Evolutionary conservation across 306 rosid genomes (phyloP), one percentile per base, ranked within the genome.

Genomic region (Parietaria judaica): DNA sequence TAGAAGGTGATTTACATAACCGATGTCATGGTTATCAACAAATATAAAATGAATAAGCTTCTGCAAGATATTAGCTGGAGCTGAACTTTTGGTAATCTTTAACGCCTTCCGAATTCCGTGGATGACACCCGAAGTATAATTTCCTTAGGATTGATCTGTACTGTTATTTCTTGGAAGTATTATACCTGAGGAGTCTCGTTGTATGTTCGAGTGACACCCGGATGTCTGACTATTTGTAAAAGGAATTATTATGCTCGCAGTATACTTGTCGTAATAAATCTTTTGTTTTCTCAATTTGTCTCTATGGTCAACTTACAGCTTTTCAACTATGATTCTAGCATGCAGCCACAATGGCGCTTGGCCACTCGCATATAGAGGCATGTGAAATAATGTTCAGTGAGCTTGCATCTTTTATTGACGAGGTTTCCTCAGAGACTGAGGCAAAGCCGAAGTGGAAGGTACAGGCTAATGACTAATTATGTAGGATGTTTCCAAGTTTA

Each of bases 341-440:
- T 86, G 99, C 95, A 70, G 99, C 97, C 66, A 88, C 95, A 64
- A 89, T 86, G 99, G 95, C 94, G 71, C 97, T 94, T 73, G 99
- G 99, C 72, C 94, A 82, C 79, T 88, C 99, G 5, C 99, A 94
- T 79, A 69, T 94, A 66, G 94, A 94, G 70, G 90, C 91, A 31
- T 83, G 97, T 61, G 99, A 94, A 83, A 79, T 68, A 70, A 88
- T 94, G 97, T 94, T 94, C 72, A 59, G 87, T 4, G 99, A 94
- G 83, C 97, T 94, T 73, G 78, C 90, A 46, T 62, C 84, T 81
- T 94, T 88, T 77, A 83, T 86, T 68, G 97, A 94, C 8, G 99
- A 89, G 75, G 78, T 89, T 76, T 89, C 97, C 48, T 68, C 67
- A 5, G 99, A 94, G 83, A 83, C 95, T 8, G 99, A 94, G 70